phyloP scores from a whole-genome alignment of 352 stramenopile species.

The Pythium aristosporum region DNA sequence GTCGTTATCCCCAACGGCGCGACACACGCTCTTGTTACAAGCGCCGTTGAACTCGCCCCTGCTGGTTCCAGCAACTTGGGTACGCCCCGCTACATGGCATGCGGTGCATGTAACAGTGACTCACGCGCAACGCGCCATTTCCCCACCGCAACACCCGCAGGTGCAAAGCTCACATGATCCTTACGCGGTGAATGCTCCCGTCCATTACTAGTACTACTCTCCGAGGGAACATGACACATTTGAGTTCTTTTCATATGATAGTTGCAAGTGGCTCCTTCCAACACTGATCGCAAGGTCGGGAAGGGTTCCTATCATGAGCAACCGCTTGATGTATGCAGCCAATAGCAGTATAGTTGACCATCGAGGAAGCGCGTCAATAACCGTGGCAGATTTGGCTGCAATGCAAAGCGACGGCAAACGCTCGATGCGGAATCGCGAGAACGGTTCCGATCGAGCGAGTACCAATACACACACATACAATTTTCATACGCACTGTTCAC shows the following conservation, averaged over 20 bases:
- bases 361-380: conserved; percentile 58
- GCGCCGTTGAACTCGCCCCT: background rate
- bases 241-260: conserved; percentile 39
- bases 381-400: conserved; percentile 88
- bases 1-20: too few species aligned
- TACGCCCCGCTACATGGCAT: background rate
- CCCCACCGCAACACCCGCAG: background rate
- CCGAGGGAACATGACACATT: background rate
- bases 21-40: background rate
- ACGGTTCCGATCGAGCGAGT: background rate
- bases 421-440: background rate
- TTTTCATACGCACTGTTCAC: conserved; percentile 4
- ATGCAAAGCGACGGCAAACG: conserved; percentile 6
- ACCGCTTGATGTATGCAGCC: conserved; percentile 83
- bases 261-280: conserved; percentile 87
- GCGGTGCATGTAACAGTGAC: background rate
- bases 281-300: conserved; percentile 59
- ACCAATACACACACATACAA: background rate
- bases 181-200: too few species aligned
- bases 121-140: background rate
- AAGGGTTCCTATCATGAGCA: conserved; percentile 91
- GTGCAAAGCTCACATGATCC: background rate
- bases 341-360: conserved; percentile 87
- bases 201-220: background rate
- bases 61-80: too few species aligned